Base-by-base conservation (phyloP, 257 asterid genomes). In the Fraxinus pennsylvanica region DNA sequence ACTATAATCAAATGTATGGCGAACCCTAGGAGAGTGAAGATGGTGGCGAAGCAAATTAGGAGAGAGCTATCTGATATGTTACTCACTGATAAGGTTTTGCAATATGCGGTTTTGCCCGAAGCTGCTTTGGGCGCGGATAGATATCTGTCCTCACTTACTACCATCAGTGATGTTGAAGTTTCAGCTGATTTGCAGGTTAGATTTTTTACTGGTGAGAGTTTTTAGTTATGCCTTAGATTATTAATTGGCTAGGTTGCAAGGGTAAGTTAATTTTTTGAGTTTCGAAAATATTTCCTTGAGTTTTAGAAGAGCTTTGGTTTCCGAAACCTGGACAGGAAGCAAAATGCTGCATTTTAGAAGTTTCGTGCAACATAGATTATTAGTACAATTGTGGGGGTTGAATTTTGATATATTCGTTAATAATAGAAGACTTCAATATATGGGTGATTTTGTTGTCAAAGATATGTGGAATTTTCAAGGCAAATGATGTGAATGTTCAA, bases 121-220 rank as follows among this genome's bases (percentile, higher is more conserved):
- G 96, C 95, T 80, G 97, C 97, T 73, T 85, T 96, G 76, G 99
- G 99, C 27, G 98, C 98, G 74, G 99, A 96, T 84, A 90, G 93
- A 32, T 96, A 96, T 84, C 82, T 96, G 38, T 96, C 99, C 59
- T 93, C 98, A 27, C 88, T 96, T 54, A 96, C 99, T 21, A 92
- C 99, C 14, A 90, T 96, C 22, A 93, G 97, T 68, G 99, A 96
- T 68, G 99, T 96, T 36, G 94, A 93, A 84, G 88, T 96, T 54
- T 96, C 99, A 35, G 88, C 92, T 39, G 98, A 92, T 82, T 93
- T 96, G 88, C 99, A 96, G 97, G 99, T 93, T 27, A 21, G 33
- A 30, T 21, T 61, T 61, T 61, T 15, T 38, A 9, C 68, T 21
- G 68, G 25, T 22, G 32, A 22, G 25, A 61, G 10, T 9, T 61